Evolutionary conservation across 345 rosid species (phyloP).

Genomic region (Barbarea vulgaris): DNA sequence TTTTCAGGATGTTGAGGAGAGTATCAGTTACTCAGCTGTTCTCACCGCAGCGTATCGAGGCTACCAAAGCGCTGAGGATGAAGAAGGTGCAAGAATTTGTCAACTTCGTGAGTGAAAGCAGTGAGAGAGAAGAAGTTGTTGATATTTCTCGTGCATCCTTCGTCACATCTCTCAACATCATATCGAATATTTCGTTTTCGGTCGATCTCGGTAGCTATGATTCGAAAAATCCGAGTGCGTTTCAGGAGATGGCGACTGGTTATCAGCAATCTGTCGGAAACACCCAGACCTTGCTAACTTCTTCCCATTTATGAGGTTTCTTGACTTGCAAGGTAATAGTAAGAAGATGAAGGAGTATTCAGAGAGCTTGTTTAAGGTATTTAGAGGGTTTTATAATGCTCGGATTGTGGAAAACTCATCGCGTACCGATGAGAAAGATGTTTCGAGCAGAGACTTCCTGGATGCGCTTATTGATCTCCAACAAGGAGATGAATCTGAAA

Average conservation of each 20-base stretch:
- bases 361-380: slow-evolving; percentile 19
- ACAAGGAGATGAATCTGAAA: slow-evolving; percentile 24
- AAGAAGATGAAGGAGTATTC: slow-evolving; percentile 17
- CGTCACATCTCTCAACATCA: slow-evolving; percentile 34
- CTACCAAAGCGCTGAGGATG: slow-evolving; percentile 22
- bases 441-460: slow-evolving; percentile 12
- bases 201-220: slow-evolving; percentile 28
- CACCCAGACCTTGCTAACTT: slow-evolving; percentile 30
- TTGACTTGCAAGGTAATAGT: slow-evolving; percentile 38
- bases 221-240: slow-evolving; percentile 1
- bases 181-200: slow-evolving; percentile 35
- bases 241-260: slow-evolving; percentile 20
- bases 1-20: slow-evolving; percentile 31
- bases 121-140: slow-evolving; percentile 36
- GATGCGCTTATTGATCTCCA: slow-evolving; percentile 30
- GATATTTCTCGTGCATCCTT: slow-evolving; percentile 36
- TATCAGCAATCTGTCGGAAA: slow-evolving; percentile 22
- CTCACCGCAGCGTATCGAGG: slow-evolving; percentile 33
- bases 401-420: slow-evolving; percentile 16
- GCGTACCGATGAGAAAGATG: not conserved
- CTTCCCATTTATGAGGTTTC: slow-evolving; percentile 31
- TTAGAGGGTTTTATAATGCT: slow-evolving; percentile 28
- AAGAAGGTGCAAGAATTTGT: slow-evolving; percentile 36
- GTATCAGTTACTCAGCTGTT: slow-evolving; percentile 23
- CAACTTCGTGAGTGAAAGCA: slow-evolving; percentile 15